Conservation (phyloP, 441 rosid species). For the Eutrema salsugineum region DNA sequence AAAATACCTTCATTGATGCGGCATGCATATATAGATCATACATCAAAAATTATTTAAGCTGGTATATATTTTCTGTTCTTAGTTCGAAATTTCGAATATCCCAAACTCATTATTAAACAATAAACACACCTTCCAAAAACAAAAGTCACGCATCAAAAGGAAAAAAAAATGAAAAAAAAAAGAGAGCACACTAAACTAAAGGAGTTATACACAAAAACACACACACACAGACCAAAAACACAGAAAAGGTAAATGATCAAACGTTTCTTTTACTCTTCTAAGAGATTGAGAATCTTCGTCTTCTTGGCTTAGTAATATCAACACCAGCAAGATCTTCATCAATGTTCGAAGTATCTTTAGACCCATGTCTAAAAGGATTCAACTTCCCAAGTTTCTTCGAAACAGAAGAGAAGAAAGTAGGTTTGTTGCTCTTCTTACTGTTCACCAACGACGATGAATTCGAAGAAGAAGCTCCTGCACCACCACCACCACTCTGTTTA, state of each 20-base stretch:
- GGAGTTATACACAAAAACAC: background rate
- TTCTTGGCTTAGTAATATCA: constrained; percentile 76
- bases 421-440: constrained; percentile 36
- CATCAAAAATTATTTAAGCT: too few relatives aligned
- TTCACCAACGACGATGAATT: constrained; percentile 12
- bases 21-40: too few relatives aligned
- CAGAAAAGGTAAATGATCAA: background rate
- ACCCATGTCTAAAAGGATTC: constrained; percentile 76
- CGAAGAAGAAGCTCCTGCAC: constrained; percentile 28
- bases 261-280: constrained; percentile 8
- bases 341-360: constrained; percentile 75
- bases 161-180: background rate
- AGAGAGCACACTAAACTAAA: constrained; percentile 2
- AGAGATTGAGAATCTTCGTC: constrained; percentile 88
- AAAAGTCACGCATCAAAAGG: constrained; percentile 13
- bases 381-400: constrained; percentile 77
- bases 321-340: constrained; percentile 44
- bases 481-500: background rate
- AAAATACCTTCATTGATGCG: too few relatives aligned
- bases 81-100: background rate
- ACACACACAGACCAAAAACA: constrained; percentile 5
- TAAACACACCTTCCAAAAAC: background rate
- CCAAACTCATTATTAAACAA: constrained; percentile 1
- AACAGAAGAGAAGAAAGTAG: constrained; percentile 69
- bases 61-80: too few relatives aligned